Conservation (phyloP, 1,284 basidiomycete genomes). For the Bjerkandera adusta region DNA sequence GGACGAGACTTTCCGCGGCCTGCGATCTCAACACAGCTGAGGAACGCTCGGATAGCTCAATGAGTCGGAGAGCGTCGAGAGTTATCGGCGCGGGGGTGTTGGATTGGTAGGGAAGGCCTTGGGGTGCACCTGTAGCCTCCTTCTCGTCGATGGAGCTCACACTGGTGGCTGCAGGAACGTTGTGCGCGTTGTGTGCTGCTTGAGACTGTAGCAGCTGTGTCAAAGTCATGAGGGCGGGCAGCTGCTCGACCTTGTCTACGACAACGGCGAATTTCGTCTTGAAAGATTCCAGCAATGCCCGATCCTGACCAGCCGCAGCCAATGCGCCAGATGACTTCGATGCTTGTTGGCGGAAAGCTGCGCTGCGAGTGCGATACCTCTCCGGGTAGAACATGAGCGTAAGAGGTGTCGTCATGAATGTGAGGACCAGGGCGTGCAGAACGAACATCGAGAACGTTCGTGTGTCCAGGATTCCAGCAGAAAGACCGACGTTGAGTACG, state of each 20-base stretch:
- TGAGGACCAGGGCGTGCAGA: slow-evolving; percentile 81
- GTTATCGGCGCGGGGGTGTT: slow-evolving; percentile 28
- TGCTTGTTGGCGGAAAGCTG: no score
- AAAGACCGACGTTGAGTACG: slow-evolving; percentile 88
- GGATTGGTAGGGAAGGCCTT: slow-evolving; percentile 9
- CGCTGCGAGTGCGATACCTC: slow-evolving; percentile 38
- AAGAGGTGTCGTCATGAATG: slow-evolving; percentile 84
- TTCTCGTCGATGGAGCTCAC: slow-evolving; percentile 22
- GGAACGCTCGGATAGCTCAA: slow-evolving; percentile 86
- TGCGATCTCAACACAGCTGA: slow-evolving; percentile 85
- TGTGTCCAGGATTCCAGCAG: slow-evolving; percentile 76
- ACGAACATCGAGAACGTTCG: slow-evolving; percentile 88
- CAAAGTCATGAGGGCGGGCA: slow-evolving; percentile 68
- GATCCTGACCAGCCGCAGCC: not conserved
- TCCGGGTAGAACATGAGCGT: slow-evolving; percentile 76
- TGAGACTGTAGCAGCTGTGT: slow-evolving; percentile 54
- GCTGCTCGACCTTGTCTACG: slow-evolving; percentile 85
- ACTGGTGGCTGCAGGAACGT: slow-evolving; percentile 5
- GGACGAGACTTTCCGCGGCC: slow-evolving; percentile 65
- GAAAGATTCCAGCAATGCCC: slow-evolving; percentile 32
- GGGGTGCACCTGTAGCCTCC: slow-evolving; percentile 3
- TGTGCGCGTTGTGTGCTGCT: no score
- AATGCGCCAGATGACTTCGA: slow-evolving; percentile 3
- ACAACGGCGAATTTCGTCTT: slow-evolving; percentile 74
- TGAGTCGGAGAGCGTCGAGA: slow-evolving; percentile 80